These are phyloP conservation scores for Kluyveromyces aestuarii DNA, from an alignment of 805 yeast genomes.

Conservation along the genomic window DNA sequence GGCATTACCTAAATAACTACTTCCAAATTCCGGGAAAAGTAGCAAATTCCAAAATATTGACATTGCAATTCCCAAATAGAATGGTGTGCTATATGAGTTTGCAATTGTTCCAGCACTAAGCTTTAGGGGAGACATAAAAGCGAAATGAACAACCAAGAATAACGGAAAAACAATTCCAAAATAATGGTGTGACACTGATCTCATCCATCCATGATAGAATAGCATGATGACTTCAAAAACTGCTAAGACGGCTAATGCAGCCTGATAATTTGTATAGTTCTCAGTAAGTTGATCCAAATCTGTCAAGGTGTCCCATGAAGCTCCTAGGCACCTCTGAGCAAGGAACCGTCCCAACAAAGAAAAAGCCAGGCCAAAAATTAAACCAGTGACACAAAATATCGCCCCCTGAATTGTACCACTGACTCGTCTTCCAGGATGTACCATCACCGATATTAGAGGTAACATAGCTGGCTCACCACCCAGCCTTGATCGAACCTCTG, in stretches of 20 bases:
- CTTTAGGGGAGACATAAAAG: constrained; percentile 32
- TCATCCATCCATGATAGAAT: constrained; percentile 40
- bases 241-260: constrained; percentile 37
- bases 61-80: constrained; percentile 38
- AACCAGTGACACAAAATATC: constrained; percentile 33
- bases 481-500: constrained; percentile 26
- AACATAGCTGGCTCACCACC: constrained; percentile 38
- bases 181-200: constrained; percentile 38
- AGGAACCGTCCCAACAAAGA: constrained; percentile 34
- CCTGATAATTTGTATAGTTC: constrained; percentile 28
- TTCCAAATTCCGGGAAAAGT: constrained; percentile 45
- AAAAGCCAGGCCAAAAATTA: constrained; percentile 35
- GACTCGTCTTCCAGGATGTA: constrained; percentile 42
- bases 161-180: constrained; percentile 39
- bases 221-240: constrained; percentile 39
- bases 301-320: constrained; percentile 16
- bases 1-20: constrained; percentile 38
- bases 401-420: constrained; percentile 39
- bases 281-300: constrained; percentile 25
- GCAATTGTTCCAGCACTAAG: constrained; percentile 27
- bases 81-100: constrained; percentile 34
- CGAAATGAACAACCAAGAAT: constrained; percentile 43
- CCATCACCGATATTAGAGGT: constrained; percentile 38
- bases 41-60: constrained; percentile 35
- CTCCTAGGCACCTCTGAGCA: constrained; percentile 32